Conservation (phyloP, 2,329 filamentous ascomycete species). For the Fusarium sp. region DNA sequence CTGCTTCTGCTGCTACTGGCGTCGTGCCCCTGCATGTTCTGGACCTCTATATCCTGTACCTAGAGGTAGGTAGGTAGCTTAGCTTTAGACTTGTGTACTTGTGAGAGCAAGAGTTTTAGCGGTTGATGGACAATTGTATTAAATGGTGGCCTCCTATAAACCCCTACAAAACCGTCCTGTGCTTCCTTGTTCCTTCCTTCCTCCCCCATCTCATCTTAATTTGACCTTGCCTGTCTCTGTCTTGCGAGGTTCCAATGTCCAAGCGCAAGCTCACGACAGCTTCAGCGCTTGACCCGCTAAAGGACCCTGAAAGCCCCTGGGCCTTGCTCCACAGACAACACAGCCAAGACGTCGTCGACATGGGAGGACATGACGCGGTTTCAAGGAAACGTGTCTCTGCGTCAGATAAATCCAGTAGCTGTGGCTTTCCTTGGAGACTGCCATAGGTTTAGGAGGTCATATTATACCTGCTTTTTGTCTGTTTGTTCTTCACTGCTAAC, state of each 20-base stretch:
- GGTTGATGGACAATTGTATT: background rate
- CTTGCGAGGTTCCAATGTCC: background rate
- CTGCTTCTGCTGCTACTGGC: slow-evolving; percentile 10
- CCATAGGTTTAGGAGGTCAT: background rate
- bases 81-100: background rate
- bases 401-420: background rate
- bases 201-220: slow-evolving; percentile 6
- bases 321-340: slow-evolving; percentile 20
- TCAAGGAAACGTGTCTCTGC: slow-evolving; percentile 4
- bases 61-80: too few relatives aligned
- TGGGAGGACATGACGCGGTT: slow-evolving; percentile 4
- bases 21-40: slow-evolving; percentile 36
- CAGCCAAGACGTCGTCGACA: background rate
- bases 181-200: background rate
- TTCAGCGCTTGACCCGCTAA: slow-evolving; percentile 21
- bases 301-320: slow-evolving; percentile 12
- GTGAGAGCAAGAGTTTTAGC: background rate
- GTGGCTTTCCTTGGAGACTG: background rate
- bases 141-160: background rate
- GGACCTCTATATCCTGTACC: background rate
- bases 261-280: slow-evolving; percentile 18
- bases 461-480: background rate
- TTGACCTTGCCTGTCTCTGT: slow-evolving; percentile 2
- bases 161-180: background rate
- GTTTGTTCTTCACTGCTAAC: background rate